Conservation (phyloP, 495 filamentous ascomycete genomes). For the Astrothelium subdiscretum region DNA sequence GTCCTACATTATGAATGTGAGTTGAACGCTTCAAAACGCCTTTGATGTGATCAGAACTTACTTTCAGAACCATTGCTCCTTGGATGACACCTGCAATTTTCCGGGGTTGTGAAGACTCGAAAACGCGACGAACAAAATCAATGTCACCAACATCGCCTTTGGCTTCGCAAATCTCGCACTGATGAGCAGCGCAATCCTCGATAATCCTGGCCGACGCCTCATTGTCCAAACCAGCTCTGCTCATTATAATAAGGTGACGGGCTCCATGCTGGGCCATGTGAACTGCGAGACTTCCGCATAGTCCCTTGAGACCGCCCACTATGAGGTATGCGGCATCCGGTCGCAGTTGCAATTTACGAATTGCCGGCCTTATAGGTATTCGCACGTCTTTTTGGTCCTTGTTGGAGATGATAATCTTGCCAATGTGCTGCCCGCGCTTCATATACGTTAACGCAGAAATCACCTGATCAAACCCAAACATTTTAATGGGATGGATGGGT, state of each 20-base stretch:
- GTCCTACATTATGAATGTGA: background rate
- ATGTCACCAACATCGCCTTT: slow-evolving; percentile 9
- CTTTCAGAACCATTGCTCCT: slow-evolving; percentile 7
- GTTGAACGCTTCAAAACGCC: too few species aligned
- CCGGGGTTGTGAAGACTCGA: background rate
- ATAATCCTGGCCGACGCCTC: slow-evolving; percentile 3
- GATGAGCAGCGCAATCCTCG: slow-evolving; percentile 1
- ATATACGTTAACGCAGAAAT: slow-evolving; percentile 28
- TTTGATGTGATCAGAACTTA: too few species aligned
- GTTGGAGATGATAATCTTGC: slow-evolving; percentile 45
- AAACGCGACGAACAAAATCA: slow-evolving; percentile 2
- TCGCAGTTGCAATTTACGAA: background rate
- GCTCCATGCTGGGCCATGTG: background rate
- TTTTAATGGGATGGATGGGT: slow-evolving; percentile 25
- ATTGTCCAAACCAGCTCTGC: slow-evolving; percentile 4
- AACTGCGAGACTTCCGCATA: slow-evolving; percentile 19
- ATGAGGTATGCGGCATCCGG: slow-evolving; percentile 33
- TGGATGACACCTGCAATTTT: slow-evolving; percentile 7
- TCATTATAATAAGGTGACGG: background rate
- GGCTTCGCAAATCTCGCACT: slow-evolving; percentile 4
- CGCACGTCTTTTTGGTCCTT: slow-evolving; percentile 12
- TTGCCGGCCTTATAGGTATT: slow-evolving; percentile 12
- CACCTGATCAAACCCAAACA: slow-evolving; percentile 15
- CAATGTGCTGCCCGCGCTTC: slow-evolving; percentile 41
- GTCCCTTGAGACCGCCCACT: slow-evolving; percentile 36